Base-by-base conservation (phyloP, 768 basidiomycete genomes). In the Russula olivacea region DNA sequence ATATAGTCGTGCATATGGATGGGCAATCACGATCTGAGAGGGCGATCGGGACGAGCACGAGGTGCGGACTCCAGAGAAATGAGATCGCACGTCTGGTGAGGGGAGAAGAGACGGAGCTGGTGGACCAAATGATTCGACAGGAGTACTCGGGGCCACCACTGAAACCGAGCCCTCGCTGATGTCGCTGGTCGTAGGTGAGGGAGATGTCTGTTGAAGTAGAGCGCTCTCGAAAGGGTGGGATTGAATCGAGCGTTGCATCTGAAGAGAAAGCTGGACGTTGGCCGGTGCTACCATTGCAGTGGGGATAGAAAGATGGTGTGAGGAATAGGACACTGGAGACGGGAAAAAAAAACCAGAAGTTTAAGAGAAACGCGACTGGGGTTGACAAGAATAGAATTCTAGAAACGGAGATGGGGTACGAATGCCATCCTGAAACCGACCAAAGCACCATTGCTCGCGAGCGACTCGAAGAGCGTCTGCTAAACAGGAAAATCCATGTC, bases 1-100 rank as follows among this genome's bases (percentile, higher is more conserved):
- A 65, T 83, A 81, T 11, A 88, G 78, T 60, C 87, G 83, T 6
- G 87, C 84, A 65, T 89, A 89, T 0, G 87, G 87, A 64, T 88
- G 86, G 0, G 80, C 75, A 60, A 87, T 79, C 61, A 73, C 70
- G 53, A 75, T 54, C 55, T 67, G 41, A 43, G 62, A 64, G 28
- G 52, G 59, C 10, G 48, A 48, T 21, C 34, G 49, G 41, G 61
- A 59, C 40, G 48, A 17, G 38, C 30, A 53, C 9, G 53, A 34
- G 43, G 50, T 21, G 43, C 47, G 43, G 21, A 40, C 21, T n/a
- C 55, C 58, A 66, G 63, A 48, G 50, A 58, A 61, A 38, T 50
- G 59, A 2, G 59, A n/a, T 21, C 63, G 64, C 23, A 53, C 36
- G 34, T 63, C 43, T 11, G 55, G 52, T n/a, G 55, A 52, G 7